Base-by-base conservation (phyloP, 257 asterid species). In the Striga asiatica region DNA sequence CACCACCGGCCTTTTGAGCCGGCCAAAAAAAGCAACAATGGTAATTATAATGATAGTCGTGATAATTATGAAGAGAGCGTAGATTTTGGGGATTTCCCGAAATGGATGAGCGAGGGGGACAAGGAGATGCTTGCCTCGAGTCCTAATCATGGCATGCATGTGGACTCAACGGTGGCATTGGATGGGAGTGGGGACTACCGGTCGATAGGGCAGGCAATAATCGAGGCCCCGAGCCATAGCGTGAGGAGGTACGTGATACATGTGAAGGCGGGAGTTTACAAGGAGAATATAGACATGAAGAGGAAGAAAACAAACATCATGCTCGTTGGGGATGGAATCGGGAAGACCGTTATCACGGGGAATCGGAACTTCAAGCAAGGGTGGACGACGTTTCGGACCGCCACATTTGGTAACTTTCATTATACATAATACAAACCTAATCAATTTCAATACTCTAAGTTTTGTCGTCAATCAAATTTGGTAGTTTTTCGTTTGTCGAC, bases 261-360 rank as follows among this genome's bases (percentile, higher is more conserved):
- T 31, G 94, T 91, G 79, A 91, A 87, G 78, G 84, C 70, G 64
- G 98, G 98, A 16, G 77, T 80, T 74, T 91, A 91, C 50, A 54
- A 58, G 42, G 98, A 91, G 80, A 87, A 82, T 34, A 59, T 91
- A 17, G 98, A 87, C 45, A 71, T 87, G 94, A 91, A 84, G 88
- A 91, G 79, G 81, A 80, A 82, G 74, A 91, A 82, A 56, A 84
- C 82, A 8, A 84, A 91, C 61, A 79, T 91, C 41, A 87, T 91
- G 98, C 68, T 91, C 20, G 73, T 87, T 1, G 98, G 98, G 3
- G 98, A 91, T 69, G 98, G 98, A 10, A 84, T 87, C 4, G 96
- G 98, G 20, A 41, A 73, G 6, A 91, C 97, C 2, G 61, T 91
- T 17, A 72, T 91, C 0, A 72, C 89, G 3, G 93, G 95, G 6